Conservation (phyloP, 805 yeast species). For the Candida jianshihensis region DNA sequence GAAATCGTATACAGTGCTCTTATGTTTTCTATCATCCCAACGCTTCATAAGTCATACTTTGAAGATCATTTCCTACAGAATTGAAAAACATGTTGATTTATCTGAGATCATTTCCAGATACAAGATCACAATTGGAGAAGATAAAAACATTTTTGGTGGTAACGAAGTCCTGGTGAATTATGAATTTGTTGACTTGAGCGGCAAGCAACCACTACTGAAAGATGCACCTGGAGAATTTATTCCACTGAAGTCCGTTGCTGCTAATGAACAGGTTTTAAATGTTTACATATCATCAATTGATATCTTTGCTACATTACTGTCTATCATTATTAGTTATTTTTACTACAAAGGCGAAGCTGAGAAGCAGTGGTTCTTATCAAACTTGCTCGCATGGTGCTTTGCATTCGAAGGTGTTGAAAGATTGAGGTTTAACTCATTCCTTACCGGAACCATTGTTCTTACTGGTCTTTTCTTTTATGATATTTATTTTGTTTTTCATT, state of each 20-base stretch:
- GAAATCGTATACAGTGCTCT: constrained; percentile 28
- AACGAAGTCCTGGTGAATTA: constrained; percentile 25
- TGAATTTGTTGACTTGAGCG: constrained; percentile 4
- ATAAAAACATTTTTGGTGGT: constrained; percentile 34
- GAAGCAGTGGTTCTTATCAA: constrained; percentile 40
- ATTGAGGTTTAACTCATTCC: constrained; percentile 36
- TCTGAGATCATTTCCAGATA: constrained; percentile 29
- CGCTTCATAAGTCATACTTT: constrained; percentile 22
- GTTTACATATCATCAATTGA: constrained; percentile 4
- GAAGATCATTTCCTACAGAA: constrained; percentile 24
- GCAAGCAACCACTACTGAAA: neutral
- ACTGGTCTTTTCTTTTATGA: constrained; percentile 52
- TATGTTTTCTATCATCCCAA: constrained; percentile 27
- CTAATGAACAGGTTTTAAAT: neutral
- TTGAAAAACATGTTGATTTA: constrained; percentile 19
- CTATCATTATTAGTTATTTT: constrained; percentile 13
- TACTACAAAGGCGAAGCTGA: constrained; percentile 21
- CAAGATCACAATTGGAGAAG: constrained; percentile 32
- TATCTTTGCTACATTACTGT: constrained; percentile 5
- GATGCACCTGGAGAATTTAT: neutral
- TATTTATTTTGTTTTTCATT: constrained; percentile 58
- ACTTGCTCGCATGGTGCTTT: constrained; percentile 35
- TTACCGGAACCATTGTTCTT: constrained; percentile 38
- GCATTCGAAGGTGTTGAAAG: constrained; percentile 37
- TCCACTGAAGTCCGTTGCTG: neutral